Evolutionary conservation across 768 basidiomycete species (phyloP).

Genomic region (Hericium rajendrae): DNA sequence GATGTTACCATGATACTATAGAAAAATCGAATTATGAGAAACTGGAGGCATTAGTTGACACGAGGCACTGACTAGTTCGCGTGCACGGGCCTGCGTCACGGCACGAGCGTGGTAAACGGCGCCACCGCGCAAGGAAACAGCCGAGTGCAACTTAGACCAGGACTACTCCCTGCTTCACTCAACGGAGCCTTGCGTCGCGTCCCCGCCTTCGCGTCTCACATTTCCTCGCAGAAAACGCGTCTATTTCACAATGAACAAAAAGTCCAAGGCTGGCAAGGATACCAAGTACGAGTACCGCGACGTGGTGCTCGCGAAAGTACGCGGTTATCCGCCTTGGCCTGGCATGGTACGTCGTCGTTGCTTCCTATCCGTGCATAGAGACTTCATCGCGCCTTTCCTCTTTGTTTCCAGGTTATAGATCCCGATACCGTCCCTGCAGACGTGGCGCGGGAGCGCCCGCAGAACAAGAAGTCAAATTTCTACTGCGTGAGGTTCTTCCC

Average conservation of each 20-base stretch:
- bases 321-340: constrained; percentile 94
- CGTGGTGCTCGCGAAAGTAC: constrained; percentile 85
- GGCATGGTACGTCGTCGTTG: constrained; percentile 61
- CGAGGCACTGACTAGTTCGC: background rate
- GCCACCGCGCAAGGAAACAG: background rate
- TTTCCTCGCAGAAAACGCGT: constrained; percentile 9
- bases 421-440: constrained; percentile 48
- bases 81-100: background rate
- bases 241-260: constrained; percentile 23
- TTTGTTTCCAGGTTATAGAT: constrained; percentile 63
- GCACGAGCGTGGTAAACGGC: background rate
- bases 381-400: constrained; percentile 2
- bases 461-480: constrained; percentile 58
- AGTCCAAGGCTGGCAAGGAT: constrained; percentile 25
- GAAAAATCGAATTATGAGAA: background rate
- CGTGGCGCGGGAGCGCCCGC: constrained; percentile 66
- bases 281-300: constrained; percentile 64
- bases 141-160: background rate
- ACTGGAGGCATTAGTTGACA: background rate
- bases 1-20: too few species aligned
- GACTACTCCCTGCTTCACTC: background rate
- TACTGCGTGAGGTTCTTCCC: constrained; percentile 88
- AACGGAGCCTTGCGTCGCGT: background rate
- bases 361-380: background rate
- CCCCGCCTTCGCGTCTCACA: background rate